Percentiles rank a stretch among this genome's conserved stretches.
Evolutionary conservation across 768 basidiomycete species (phyloP).

Genomic region (Mycena vulgaris): DNA sequence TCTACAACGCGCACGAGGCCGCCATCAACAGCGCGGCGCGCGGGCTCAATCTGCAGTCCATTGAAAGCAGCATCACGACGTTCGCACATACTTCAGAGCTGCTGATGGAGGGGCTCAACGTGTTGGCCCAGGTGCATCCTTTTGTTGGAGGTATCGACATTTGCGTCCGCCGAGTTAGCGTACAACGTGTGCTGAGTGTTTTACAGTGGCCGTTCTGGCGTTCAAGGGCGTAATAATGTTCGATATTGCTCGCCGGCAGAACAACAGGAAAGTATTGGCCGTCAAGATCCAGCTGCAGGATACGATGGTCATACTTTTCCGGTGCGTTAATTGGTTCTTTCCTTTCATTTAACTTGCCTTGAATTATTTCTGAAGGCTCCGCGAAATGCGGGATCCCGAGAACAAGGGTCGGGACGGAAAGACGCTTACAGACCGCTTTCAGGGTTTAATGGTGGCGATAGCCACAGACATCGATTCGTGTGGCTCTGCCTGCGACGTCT

Average conservation of each 20-base stretch:
- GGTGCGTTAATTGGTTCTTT: conserved; percentile 46
- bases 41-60: conserved; percentile 10
- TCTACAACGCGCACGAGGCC: conserved; percentile 26
- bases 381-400: conserved; percentile 36
- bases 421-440: conserved; percentile 45
- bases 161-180: too few species aligned
- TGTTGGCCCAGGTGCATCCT: conserved; percentile 42
- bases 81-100: conserved; percentile 43
- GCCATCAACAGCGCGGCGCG: conserved; percentile 10
- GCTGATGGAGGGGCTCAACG: conserved; percentile 43
- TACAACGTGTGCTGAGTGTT: too few species aligned
- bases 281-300: conserved; percentile 61
- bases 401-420: conserved; percentile 45
- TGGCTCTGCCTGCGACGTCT: conserved; percentile 57
- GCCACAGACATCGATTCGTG: conserved; percentile 56
- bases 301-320: conserved; percentile 60
- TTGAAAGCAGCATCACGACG: conserved; percentile 34
- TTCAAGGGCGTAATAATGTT: conserved; percentile 60
- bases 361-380: conserved; percentile 24
- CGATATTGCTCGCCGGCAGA: conserved; percentile 59
- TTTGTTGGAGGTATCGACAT: conserved; percentile 40
- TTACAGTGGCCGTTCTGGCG: conserved; percentile 57
- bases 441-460: conserved; percentile 42
- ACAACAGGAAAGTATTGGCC: conserved; percentile 58
- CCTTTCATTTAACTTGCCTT: background rate